Base-by-base conservation (phyloP, 2,329 filamentous ascomycete genomes). In the Aplosporella prunicola region DNA sequence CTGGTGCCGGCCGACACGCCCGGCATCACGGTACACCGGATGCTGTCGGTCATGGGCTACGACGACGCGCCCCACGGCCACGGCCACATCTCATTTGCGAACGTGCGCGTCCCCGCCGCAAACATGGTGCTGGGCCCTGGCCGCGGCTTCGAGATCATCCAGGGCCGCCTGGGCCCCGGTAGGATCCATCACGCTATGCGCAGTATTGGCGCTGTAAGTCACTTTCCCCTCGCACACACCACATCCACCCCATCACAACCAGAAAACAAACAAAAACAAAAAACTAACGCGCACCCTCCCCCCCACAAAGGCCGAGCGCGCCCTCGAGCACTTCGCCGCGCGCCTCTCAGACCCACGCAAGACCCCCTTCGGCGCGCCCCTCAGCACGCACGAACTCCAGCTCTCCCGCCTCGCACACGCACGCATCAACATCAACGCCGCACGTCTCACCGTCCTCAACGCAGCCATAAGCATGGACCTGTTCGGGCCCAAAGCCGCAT, bases 181-280 rank as follows among this genome's bases (percentile, higher is more conserved):
- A 83, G 91, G 41, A 96, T 98, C 57, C 91, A 98, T 67, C 91
- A 98, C 66, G 86, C 87, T 43, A 98, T 98, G 91, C 80, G 91
- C 47, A 80, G 78, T 43, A 91, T 98, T 56, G 91, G 91, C 36
- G 82, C 86, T 35, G 77, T 77, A 64, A 59, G 71, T 66, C 3
- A 8, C 24, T 14, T 7, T 9, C 16, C 15, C 22, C 9, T 34
- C 16, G 10, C 18, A 6, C 20, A 7, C 25, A 17, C 24, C 9
- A 9, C 20, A 8, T 3, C 22, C 22, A 9, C n/a, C 22, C n/a
- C 22, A 8, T 24, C 22, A 9, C n/a, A n/a, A n/a, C n/a, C n/a
- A n/a, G n/a, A n/a, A 14, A 29, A 9, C 15, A 28, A 15, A 29
- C 14, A 16, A 8, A 9, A 29, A 29, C 13, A 16, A 16, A 29